Evolutionary conservation across 2,329 filamentous ascomycete species (phyloP).

Genomic region (Keithomyces neogunnii): DNA sequence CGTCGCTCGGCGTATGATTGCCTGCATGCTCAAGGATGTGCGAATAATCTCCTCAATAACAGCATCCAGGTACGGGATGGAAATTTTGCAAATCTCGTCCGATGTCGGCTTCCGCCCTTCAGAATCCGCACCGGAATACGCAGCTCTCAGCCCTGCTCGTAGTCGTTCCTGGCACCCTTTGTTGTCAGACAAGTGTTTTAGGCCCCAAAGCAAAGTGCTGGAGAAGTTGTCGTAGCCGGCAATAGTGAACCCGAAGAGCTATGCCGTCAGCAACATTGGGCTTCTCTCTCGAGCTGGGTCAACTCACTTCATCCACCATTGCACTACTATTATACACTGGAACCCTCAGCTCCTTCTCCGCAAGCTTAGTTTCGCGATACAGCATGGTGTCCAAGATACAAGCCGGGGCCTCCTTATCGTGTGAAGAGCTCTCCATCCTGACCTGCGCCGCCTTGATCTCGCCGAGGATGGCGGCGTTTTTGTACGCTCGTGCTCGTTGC

Average conservation of each 20-base stretch:
- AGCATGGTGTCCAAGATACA: no score
- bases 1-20: conserved; percentile 20
- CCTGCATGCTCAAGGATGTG: conserved; percentile 17
- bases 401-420: no score
- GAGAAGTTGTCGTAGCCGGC: conserved; percentile 22
- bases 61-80: conserved; percentile 28
- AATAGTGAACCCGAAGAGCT: conserved; percentile 20
- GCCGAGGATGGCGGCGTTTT: no score
- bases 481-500: no score
- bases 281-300: no score
- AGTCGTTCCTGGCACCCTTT: conserved; percentile 16
- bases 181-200: conserved; percentile 17
- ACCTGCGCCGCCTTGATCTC: no score
- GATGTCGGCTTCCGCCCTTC: conserved; percentile 19
- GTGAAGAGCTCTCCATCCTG: no score
- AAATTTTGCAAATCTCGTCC: conserved; percentile 18
- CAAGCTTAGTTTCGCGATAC: no score
- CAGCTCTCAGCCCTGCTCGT: conserved; percentile 15
- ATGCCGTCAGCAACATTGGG: no score
- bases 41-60: conserved; percentile 28
- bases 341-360: no score
- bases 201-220: conserved; percentile 20
- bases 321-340: no score
- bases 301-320: no score
- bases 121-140: conserved; percentile 12